Conservation (phyloP, 2,329 filamentous ascomycete genomes). For the Aspergillus piperis region DNA sequence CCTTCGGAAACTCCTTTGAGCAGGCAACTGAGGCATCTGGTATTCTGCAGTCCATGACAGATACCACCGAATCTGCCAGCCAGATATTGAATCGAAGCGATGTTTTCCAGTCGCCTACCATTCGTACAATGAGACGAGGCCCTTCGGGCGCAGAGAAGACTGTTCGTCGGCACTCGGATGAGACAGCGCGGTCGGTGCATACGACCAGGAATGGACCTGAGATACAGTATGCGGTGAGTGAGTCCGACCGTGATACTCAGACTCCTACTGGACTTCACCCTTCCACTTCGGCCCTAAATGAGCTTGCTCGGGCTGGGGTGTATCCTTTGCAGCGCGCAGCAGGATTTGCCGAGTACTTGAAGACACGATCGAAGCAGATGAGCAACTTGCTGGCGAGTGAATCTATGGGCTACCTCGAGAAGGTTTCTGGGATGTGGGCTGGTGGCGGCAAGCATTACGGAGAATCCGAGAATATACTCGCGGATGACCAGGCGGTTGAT, state of each 20-base stretch:
- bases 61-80: constrained; percentile 78
- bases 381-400: constrained; percentile 80
- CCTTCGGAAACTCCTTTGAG: constrained; percentile 71
- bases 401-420: constrained; percentile 94
- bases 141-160: constrained; percentile 30
- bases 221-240: constrained; percentile 20
- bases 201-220: constrained; percentile 20
- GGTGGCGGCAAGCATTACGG: constrained; percentile 88
- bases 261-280: constrained; percentile 23
- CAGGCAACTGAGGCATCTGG: constrained; percentile 73
- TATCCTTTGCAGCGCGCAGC: constrained; percentile 84
- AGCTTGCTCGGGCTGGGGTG: constrained; percentile 62
- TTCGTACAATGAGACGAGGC: constrained; percentile 45
- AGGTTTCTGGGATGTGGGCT: constrained; percentile 96
- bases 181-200: constrained; percentile 36
- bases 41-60: constrained; percentile 69
- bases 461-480: constrained; percentile 65
- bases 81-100: constrained; percentile 86
- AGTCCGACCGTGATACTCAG: constrained; percentile 28
- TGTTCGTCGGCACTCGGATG: constrained; percentile 35
- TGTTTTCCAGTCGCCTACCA: constrained; percentile 79
- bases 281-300: constrained; percentile 58
- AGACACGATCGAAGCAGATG: constrained; percentile 76
- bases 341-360: constrained; percentile 79
- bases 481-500: constrained; percentile 64